Base-by-base conservation (phyloP, 345 rosid species). In the Syzygium oleosum region DNA sequence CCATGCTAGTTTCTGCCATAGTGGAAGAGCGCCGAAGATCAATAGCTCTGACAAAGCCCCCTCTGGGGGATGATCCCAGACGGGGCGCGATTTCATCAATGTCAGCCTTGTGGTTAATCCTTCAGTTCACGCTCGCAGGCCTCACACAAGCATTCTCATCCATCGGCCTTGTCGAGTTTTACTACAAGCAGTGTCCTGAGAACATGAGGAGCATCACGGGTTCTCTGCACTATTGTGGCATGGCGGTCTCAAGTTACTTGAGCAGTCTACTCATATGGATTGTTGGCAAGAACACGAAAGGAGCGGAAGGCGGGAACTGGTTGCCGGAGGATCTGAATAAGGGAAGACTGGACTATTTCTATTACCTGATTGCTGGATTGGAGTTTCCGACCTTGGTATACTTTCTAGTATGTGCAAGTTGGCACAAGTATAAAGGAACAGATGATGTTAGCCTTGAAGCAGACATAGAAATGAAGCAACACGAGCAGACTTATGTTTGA, bases 161-260 rank as follows among this genome's bases (percentile, higher is more conserved):
- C 3, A 68, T 93, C 7, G 91, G 92, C 63, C 92, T 87, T 53
- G 21, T 89, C 2, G 95, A 93, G 53, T 91, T 93, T 80, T 93
- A 90, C 87, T 93, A 92, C 89, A 93, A 91, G 92, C 95, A 92
- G 85, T 92, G 92, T 85, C 95, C 94, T 2, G 95, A 93, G 89
- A 92, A 93, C 90, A 93, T 93, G 95, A 92, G 92, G 88, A 93
- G 93, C 91, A 89, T 93, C 34, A 94, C 89, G 15, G 95, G 95
- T 85, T 85, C 94, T 55, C 11, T 92, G 23, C 90, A 51, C 88
- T 91, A 61, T 38, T 91, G 93, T 43, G 93, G 93, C 29, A 12
- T 86, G n/a, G 94, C 94, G 12, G 92, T 86, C 34, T 84, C 93
- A 6, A 93, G 92, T 88, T 93, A 92, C 65, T 34, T 92, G 27